phyloP scores from a whole-genome alignment of 306 rosid species.

The Glycine tomentella region DNA sequence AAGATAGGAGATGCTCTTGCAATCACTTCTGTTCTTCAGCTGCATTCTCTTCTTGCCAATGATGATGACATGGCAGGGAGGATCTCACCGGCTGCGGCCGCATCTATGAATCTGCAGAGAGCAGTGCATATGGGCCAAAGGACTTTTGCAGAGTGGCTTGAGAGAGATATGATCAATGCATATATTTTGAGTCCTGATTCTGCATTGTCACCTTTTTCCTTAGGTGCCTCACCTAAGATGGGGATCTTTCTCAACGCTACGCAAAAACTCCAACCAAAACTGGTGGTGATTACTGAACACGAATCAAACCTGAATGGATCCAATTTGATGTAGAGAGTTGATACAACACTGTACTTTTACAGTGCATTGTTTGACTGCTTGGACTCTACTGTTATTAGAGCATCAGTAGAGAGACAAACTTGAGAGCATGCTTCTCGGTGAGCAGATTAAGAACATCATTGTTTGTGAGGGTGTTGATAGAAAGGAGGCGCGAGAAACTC shows the following conservation, averaged over 20 bases:
- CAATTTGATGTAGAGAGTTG: conserved; percentile 71
- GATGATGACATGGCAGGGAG: conserved; percentile 65
- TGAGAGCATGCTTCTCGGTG: conserved; percentile 78
- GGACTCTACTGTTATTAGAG: conserved; percentile 70
- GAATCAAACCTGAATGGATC: conserved; percentile 83
- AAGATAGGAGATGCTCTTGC: conserved; percentile 92
- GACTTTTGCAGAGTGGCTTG: conserved; percentile 75
- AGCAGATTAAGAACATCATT: conserved; percentile 82
- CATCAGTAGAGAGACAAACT: conserved; percentile 65
- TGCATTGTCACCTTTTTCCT: conserved; percentile 68
- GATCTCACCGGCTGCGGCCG: conserved; percentile 61
- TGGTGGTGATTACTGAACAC: conserved; percentile 83
- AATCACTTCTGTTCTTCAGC: conserved; percentile 75
- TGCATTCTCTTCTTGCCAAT: conserved; percentile 75
- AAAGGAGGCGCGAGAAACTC: conserved; percentile 74
- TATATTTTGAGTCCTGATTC: conserved; percentile 67
- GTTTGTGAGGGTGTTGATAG: conserved; percentile 83
- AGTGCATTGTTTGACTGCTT: conserved; percentile 82
- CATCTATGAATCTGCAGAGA: conserved; percentile 58
- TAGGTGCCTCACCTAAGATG: conserved; percentile 78
- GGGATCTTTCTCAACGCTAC: conserved; percentile 62
- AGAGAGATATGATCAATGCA: conserved; percentile 66
- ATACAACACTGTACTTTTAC: conserved; percentile 65
- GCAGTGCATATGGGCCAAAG: conserved; percentile 58
- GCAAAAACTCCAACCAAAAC: conserved; percentile 69